Conservation (phyloP, 257 asterid species). For the Primulina huaijiensis region DNA sequence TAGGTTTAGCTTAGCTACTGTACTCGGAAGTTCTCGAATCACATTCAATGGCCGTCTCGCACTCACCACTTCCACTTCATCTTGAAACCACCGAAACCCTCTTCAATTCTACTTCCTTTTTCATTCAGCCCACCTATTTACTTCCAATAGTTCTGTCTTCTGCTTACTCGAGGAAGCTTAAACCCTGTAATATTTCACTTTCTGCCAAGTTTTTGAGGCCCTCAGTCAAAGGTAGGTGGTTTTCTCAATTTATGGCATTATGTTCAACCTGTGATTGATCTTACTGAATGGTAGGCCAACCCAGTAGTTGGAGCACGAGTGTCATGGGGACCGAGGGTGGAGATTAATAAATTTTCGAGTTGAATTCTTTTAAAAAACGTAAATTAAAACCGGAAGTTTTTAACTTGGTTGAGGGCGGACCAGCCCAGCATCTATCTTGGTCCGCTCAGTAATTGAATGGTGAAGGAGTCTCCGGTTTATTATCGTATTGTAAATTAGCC, state of each 20-base stretch:
- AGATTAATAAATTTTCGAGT: too few species aligned
- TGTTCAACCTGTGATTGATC: not conserved
- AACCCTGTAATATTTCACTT: constrained; percentile 27
- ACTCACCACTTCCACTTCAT: constrained; percentile 38
- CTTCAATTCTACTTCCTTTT: constrained; percentile 24
- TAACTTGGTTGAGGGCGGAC: not conserved
- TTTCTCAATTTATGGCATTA: not conserved
- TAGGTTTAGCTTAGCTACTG: not conserved
- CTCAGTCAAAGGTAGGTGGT: constrained; percentile 40
- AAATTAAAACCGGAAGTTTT: not conserved
- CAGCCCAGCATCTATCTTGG: not conserved
- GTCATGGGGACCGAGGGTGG: too few species aligned
- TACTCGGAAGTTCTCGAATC: constrained; percentile 16
- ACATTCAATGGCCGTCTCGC: constrained; percentile 61
- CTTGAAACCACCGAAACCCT: constrained; percentile 34
- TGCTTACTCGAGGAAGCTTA: constrained; percentile 29
- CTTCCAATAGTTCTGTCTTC: constrained; percentile 26
- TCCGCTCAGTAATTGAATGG: not conserved
- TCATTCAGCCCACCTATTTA: constrained; percentile 29
- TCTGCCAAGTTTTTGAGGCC: constrained; percentile 26
- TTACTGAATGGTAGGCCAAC: not conserved
- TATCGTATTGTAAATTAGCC: constrained; percentile 3
- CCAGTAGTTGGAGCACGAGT: too few species aligned
- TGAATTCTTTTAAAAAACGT: too few species aligned
- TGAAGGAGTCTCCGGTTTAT: not conserved